Base-by-base conservation (phyloP, 73 alveolate genomes). In the Paramecium caudatum region DNA sequence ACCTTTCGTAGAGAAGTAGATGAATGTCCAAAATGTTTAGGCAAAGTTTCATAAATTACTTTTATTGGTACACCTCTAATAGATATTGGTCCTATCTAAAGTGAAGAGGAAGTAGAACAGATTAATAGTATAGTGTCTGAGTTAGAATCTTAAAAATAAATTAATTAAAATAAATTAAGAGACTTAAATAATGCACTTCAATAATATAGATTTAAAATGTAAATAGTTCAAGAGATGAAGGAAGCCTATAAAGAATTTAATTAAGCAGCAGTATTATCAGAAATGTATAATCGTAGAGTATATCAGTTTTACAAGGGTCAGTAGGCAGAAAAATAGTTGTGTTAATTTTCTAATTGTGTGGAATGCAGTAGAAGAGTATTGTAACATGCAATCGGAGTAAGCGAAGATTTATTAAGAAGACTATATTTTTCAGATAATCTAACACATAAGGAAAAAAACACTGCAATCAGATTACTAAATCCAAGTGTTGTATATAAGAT, bases 311-410 rank as follows among this genome's bases (percentile, higher is more conserved):
- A 65, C n/a, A 55, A 55, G 27, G 83, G 83, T 8, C 16, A 32
- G 33, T 46, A 65, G 17, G 49, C 16, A 12, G 83, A 65, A 8
- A 65, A 43, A 15, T 36, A 65, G 39, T 65, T 33, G 7, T 65
- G 83, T 36, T 33, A 65, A 32, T 65, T 65, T 65, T 65, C 83
- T 8, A 36, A 33, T 10, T 65, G 83, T 65, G 15, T 65, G 12
- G 83, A 65, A 33, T 65, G 83, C 16, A 65, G 83, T 32, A 65
- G 83, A 36, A 65, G 83, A 65, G 47, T 65, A 10, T 3, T 65
- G 7, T 65, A 43, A 25, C 17, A 19, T 25, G 83, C 83, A 10
- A 43, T 32, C 8, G 34, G 34, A 32, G 47, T 65, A 8, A 65
- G 61, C 34, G 83, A 65, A 65, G 32, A 4, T 12, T 65, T 65